Base-by-base conservation (phyloP, 2,329 filamentous ascomycete species). In the Phyllosticta paracitricarpa region DNA sequence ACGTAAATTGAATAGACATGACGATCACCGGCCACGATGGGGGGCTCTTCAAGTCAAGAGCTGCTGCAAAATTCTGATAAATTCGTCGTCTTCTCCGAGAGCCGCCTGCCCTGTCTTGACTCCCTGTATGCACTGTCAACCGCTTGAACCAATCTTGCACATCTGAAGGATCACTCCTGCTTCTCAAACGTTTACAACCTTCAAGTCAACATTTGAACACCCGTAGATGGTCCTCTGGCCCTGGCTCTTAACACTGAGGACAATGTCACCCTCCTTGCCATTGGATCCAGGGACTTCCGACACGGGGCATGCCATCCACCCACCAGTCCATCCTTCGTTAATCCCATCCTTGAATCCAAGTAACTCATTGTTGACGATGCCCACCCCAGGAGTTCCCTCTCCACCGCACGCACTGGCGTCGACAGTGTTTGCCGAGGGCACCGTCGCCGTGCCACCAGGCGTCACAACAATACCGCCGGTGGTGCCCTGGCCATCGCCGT, bases 221-320 rank as follows among this genome's bases (percentile, higher is more conserved):
- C 40, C 40, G 40, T 48, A 48, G 40, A 48, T 48, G 17, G 40
- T 48, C 40, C 40, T 48, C 17, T 48, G 40, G 3, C 40, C 40
- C 40, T n/a, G 6, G 5, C 5, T n/a, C 40, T 48, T 48, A 5
- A 48, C 40, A n/a, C 40, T 48, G 12, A 48, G 14, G 40, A 48
- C 40, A n/a, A 48, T 48, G 4, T 48, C 69, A 94, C 40, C 40
- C n/a, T 19, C 40, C 4, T n/a, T n/a, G 40, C 14, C 40, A 5
- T 48, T 6, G 1, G 40, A 17, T 48, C 40, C 40, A 6, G 40
- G 40, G 4, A 48, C 40, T n/a, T 4, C 12, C 40, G 40, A 48
- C 2, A n/a, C 40, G 2, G 40, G 40, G 14, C 40, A 48, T 14
- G 40, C 40, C 40, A 48, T 48, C 40, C 40, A 48, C 6, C 40